Conservation (phyloP, 148 eudicot genomes). For the Drosera capensis region DNA sequence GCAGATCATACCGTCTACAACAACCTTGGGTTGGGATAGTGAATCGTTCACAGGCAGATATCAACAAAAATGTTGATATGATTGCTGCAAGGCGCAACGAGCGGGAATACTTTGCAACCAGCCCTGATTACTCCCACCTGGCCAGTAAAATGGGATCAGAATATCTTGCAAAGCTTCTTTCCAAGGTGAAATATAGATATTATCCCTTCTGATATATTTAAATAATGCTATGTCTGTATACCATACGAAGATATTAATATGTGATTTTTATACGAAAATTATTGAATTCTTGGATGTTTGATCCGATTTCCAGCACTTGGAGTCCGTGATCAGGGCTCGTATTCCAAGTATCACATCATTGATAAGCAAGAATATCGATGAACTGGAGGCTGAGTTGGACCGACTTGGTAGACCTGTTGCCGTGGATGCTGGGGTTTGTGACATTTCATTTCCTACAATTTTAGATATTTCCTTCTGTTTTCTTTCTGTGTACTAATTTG, state of each 20-base stretch:
- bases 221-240: not conserved
- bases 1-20: constrained; percentile 18
- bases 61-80: constrained; percentile 17
- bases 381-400: constrained; percentile 2
- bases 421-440: not conserved
- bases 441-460: not conserved
- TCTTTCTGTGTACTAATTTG: not conserved
- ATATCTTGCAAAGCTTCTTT: constrained; percentile 14
- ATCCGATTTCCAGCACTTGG: not conserved
- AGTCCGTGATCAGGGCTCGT: not conserved
- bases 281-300: not conserved
- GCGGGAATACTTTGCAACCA: constrained; percentile 12
- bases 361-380: not conserved
- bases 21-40: constrained; percentile 24
- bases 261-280: not conserved
- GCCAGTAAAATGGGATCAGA: constrained; percentile 16
- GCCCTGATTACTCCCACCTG: constrained; percentile 11
- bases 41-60: constrained; percentile 25
- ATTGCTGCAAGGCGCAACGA: constrained; percentile 16
- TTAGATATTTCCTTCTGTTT: not conserved
- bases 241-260: not conserved
- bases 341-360: constrained; percentile 2
- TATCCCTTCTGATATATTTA: no score
- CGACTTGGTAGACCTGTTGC: constrained; percentile 3
- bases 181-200: constrained; percentile 4